Percentiles rank a stretch among this genome's conserved stretches.
These are phyloP conservation scores for Zygosaccharomyces kombuchaensis DNA, from an alignment of 805 yeast species.

Conservation along the genomic window DNA sequence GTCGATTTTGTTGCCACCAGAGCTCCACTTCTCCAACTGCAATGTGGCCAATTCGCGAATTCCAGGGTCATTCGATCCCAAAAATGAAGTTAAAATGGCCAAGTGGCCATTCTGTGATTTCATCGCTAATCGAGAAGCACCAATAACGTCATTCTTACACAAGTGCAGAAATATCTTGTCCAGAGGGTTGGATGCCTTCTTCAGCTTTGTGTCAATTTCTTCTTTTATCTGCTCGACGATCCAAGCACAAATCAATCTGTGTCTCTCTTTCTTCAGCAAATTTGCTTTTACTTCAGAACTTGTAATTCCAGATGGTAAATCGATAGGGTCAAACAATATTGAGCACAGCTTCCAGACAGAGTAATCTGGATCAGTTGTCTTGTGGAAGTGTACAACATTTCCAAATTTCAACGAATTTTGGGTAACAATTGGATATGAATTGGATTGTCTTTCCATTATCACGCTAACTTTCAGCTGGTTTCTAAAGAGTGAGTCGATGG, in stretches of 20 bases:
- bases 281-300: constrained; percentile 21
- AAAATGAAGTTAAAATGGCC: constrained; percentile 60
- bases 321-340: constrained; percentile 51
- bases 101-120: constrained; percentile 63
- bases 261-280: constrained; percentile 37
- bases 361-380: constrained; percentile 21
- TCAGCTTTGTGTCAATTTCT: constrained; percentile 35
- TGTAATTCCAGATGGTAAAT: constrained; percentile 19
- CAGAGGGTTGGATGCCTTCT: constrained; percentile 38
- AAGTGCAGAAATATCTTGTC: constrained; percentile 49
- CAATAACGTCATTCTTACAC: constrained; percentile 51
- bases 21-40: constrained; percentile 67
- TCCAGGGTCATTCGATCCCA: constrained; percentile 65
- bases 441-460: constrained; percentile 27
- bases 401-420: constrained; percentile 36
- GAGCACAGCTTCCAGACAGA: constrained; percentile 55
- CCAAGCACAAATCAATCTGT: constrained; percentile 53
- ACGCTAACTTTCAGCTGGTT: constrained; percentile 25
- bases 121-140: constrained; percentile 61
- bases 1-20: constrained; percentile 40
- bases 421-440: constrained; percentile 38
- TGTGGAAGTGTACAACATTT: constrained; percentile 17
- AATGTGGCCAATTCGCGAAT: constrained; percentile 51
- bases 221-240: constrained; percentile 42
- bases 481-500: constrained; percentile 18